Conservation (phyloP, 179 eudicot species). For the Sideroxylon spinosum region DNA sequence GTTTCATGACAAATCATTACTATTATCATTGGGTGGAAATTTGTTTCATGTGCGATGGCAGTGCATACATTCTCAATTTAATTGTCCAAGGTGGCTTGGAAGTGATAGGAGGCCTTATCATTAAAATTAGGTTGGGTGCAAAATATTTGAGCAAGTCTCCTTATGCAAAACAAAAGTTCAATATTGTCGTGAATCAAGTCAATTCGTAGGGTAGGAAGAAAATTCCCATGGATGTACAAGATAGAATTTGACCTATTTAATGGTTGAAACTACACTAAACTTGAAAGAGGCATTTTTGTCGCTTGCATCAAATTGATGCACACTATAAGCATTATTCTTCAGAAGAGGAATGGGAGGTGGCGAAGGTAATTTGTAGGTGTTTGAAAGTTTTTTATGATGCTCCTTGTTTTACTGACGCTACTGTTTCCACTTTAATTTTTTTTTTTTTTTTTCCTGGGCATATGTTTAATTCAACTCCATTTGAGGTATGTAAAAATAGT, state of each 20-base stretch:
- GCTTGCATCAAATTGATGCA: neutral
- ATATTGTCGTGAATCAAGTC: neutral
- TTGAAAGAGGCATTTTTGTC: neutral
- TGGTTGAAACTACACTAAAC: neutral
- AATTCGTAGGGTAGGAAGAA: neutral
- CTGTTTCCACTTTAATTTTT: no score
- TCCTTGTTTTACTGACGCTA: neutral
- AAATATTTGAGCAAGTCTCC: neutral
- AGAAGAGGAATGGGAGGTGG: neutral
- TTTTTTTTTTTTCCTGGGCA: no score
- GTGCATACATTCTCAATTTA: neutral
- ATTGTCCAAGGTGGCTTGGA: neutral
- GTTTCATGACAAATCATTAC: neutral
- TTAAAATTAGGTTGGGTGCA: neutral
- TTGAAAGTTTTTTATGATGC: neutral
- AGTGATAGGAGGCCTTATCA: neutral
- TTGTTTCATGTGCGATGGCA: conserved; percentile 13
- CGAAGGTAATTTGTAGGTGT: neutral
- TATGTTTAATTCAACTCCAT: no score
- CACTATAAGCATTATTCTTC: neutral
- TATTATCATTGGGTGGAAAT: neutral
- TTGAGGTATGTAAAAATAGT: no score
- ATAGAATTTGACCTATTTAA: no score
- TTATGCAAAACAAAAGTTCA: neutral
- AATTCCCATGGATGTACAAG: neutral